These are phyloP conservation scores for Candida sakaeoensis DNA, from an alignment of 805 yeast genomes.

Conservation along the genomic window DNA sequence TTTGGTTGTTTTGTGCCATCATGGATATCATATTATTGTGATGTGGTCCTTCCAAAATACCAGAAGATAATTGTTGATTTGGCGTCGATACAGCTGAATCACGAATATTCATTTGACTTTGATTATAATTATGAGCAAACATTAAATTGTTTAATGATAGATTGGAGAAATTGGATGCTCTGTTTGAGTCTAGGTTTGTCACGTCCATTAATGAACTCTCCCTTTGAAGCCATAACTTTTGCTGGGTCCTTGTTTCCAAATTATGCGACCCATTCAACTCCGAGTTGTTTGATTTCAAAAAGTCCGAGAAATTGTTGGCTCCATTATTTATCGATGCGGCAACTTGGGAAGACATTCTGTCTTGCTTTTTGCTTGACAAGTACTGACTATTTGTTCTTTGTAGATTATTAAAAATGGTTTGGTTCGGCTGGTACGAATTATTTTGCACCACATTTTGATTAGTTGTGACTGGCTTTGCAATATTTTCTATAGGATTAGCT, in stretches of 20 bases:
- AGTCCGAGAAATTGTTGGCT: constrained; percentile 30
- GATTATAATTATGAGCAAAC: constrained; percentile 32
- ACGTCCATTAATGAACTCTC: constrained; percentile 68
- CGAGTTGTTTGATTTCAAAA: constrained; percentile 16
- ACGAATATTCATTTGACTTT: constrained; percentile 18
- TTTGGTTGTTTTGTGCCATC: constrained; percentile 31
- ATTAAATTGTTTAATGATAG: constrained; percentile 36
- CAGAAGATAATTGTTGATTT: constrained; percentile 3
- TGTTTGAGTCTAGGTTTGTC: constrained; percentile 27
- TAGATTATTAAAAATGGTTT: constrained; percentile 38
- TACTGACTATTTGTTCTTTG: constrained; percentile 38
- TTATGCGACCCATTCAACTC: constrained; percentile 2
- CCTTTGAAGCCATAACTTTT: constrained; percentile 77
- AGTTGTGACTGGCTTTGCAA: constrained; percentile 32
- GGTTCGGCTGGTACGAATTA: constrained; percentile 41
- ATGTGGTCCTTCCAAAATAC: not conserved
- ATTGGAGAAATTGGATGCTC: constrained; percentile 34
- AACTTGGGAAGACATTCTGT: constrained; percentile 11
- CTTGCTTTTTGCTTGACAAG: constrained; percentile 22
- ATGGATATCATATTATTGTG: constrained; percentile 21
- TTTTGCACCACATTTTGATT: constrained; percentile 28
- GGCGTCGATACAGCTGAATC: constrained; percentile 11
- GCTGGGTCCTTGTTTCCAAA: constrained; percentile 72
- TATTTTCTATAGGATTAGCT: constrained; percentile 22
- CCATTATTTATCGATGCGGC: constrained; percentile 15